Percentiles rank a stretch among this genome's conserved stretches.
Conservation (phyloP, 2,329 filamentous ascomycete genomes). For the Aspergillus luchuensis region DNA sequence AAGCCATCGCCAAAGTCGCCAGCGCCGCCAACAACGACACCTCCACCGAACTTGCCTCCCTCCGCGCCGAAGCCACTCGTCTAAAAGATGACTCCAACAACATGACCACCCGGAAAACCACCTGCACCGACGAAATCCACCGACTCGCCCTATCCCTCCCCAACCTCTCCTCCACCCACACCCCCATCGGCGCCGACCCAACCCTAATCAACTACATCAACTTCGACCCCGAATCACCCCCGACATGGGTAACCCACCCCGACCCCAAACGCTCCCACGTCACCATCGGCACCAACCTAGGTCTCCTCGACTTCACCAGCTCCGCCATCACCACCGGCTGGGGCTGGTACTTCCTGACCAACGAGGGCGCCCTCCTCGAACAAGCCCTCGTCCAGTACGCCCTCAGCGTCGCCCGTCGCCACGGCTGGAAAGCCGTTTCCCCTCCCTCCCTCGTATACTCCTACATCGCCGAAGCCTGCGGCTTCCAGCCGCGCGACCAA, state of each 20-base stretch:
- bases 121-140: conserved; percentile 64
- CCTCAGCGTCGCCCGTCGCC: conserved; percentile 68
- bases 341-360: conserved; percentile 97
- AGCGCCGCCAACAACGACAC: conserved; percentile 17
- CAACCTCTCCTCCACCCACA: conserved; percentile 77
- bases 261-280: conserved; percentile 68
- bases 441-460: conserved; percentile 90
- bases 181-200: conserved; percentile 70
- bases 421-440: conserved; percentile 77
- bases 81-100: conserved; percentile 41
- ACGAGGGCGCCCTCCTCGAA: conserved; percentile 89
- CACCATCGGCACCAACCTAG: conserved; percentile 81
- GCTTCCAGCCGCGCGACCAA: conserved; percentile 89
- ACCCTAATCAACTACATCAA: conserved; percentile 77
- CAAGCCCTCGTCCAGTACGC: conserved; percentile 90
- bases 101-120: conserved; percentile 34
- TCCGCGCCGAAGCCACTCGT: conserved; percentile 41
- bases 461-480: conserved; percentile 86
- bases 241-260: conserved; percentile 32
- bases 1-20: conserved; percentile 41
- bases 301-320: conserved; percentile 83
- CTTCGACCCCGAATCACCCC: conserved; percentile 56
- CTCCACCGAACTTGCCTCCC: conserved; percentile 27
- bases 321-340: conserved; percentile 84
- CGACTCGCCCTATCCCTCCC: conserved; percentile 75